A percentile compares a stretch with the other conserved stretches of the same genome.
phyloP scores from a whole-genome alignment of 768 basidiomycete genomes.

The Phanerodontia chrysosporium region DNA sequence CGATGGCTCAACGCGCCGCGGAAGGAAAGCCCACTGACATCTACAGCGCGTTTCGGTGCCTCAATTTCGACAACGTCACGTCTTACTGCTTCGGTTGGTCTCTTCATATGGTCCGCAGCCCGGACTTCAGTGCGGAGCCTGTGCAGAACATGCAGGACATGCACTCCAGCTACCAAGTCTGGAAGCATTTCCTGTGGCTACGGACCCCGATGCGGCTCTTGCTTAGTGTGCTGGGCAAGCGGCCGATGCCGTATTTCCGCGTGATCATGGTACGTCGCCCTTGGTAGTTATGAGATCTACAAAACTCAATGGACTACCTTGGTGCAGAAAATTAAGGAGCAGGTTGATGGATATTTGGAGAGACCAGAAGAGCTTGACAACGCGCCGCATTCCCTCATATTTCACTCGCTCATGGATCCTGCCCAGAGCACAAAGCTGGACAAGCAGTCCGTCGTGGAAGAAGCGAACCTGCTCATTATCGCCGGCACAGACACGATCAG shows the following conservation, averaged over 20 bases:
- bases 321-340: slow-evolving; percentile 12
- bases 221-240: background rate
- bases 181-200: slow-evolving; percentile 6
- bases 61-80: slow-evolving; percentile 40
- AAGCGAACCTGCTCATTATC: slow-evolving; percentile 26
- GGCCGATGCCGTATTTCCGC: background rate
- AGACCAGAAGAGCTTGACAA: slow-evolving; percentile 23
- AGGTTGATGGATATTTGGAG: slow-evolving; percentile 17
- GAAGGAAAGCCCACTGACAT: slow-evolving; percentile 28
- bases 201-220: background rate
- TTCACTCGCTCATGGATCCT: slow-evolving; percentile 28
- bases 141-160: slow-evolving; percentile 29
- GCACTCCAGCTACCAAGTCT: slow-evolving; percentile 20
- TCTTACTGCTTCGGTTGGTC: slow-evolving; percentile 36
- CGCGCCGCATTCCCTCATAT: slow-evolving; percentile 34
- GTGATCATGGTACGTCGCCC: background rate
- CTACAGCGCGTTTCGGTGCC: slow-evolving; percentile 38
- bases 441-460: slow-evolving; percentile 13
- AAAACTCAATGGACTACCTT: background rate
- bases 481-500: slow-evolving; percentile 45
- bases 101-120: slow-evolving; percentile 27
- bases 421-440: background rate
- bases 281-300: no score
- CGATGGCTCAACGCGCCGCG: slow-evolving; percentile 6
- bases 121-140: slow-evolving; percentile 32